Evolutionary conservation across 306 rosid genomes (phyloP).

Genomic region (Astragalus glycyphyllos): DNA sequence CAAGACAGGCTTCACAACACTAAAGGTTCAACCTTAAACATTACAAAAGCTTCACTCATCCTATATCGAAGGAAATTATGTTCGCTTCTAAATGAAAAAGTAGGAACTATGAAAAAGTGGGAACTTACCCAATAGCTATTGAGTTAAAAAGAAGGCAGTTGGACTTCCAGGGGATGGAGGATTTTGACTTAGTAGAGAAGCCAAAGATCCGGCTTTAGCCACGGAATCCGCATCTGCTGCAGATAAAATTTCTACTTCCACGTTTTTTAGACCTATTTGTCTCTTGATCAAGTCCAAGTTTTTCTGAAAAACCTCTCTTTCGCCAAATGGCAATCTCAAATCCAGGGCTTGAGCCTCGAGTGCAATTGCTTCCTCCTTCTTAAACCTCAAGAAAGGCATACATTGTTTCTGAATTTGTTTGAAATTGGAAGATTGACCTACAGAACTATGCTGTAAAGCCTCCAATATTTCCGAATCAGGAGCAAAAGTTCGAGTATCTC

Average conservation of each 20-base stretch:
- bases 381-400: constrained; percentile 88
- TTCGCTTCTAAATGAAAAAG: constrained; percentile 1
- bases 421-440: constrained; percentile 65
- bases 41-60: no score
- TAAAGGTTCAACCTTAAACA: background rate
- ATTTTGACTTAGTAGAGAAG: constrained; percentile 63
- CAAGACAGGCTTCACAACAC: constrained; percentile 14
- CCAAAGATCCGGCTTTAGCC: constrained; percentile 72
- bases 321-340: constrained; percentile 83
- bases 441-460: constrained; percentile 64
- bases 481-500: constrained; percentile 52
- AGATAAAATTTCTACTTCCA: constrained; percentile 60
- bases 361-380: constrained; percentile 73
- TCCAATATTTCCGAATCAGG: constrained; percentile 64
- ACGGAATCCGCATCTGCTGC: constrained; percentile 60
- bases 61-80: background rate
- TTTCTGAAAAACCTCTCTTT: constrained; percentile 75
- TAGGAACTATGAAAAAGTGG: background rate
- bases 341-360: constrained; percentile 78
- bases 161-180: constrained; percentile 93
- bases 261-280: constrained; percentile 76
- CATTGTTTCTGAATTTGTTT: constrained; percentile 73
- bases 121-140: constrained; percentile 46
- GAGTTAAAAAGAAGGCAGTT: constrained; percentile 75
- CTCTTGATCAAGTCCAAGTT: constrained; percentile 82